A percentile compares a stretch with the other conserved stretches of the same genome.
These are phyloP conservation scores for Rutstroemia sydowiana DNA, from an alignment of 2,329 filamentous ascomycete species.

Conservation along the genomic window DNA sequence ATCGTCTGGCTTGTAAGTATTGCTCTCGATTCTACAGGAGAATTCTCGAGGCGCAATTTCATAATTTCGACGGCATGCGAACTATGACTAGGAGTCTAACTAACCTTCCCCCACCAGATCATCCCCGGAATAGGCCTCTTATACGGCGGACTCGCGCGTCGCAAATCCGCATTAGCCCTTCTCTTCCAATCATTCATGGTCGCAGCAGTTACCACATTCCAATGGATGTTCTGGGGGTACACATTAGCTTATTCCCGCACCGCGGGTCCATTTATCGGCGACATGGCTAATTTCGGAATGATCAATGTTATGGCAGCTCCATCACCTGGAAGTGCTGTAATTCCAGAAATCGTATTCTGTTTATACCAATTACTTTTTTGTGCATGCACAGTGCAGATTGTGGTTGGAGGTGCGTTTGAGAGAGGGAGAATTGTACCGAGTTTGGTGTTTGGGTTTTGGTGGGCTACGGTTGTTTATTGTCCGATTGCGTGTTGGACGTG, in stretches of 20 bases:
- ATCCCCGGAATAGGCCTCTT: slow-evolving; percentile 92
- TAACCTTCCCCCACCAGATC: no score
- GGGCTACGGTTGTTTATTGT: slow-evolving; percentile 97
- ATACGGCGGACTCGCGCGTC: slow-evolving; percentile 92
- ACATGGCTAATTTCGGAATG: slow-evolving; percentile 83
- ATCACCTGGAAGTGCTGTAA: slow-evolving; percentile 80
- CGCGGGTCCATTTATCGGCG: slow-evolving; percentile 85
- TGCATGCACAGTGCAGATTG: slow-evolving; percentile 82
- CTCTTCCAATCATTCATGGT: no score
- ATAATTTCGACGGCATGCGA: no score
- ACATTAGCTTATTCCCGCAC: slow-evolving; percentile 82
- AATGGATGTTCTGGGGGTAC: slow-evolving; percentile 99
- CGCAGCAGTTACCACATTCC: slow-evolving; percentile 68
- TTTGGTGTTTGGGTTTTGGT: slow-evolving; percentile 93
- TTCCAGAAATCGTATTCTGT: slow-evolving; percentile 93
- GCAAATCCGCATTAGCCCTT: slow-evolving; percentile 75
- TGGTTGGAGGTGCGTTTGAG: slow-evolving; percentile 88
- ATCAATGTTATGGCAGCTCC: slow-evolving; percentile 75
- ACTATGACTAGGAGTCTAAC: no score
- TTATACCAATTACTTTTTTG: slow-evolving; percentile 95
- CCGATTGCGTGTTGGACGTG: slow-evolving; percentile 94
- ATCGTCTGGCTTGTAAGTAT: slow-evolving; percentile 47
- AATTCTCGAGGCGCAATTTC: no score
- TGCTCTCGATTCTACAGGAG: no score
- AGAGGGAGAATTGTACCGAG: slow-evolving; percentile 85